phyloP scores from a whole-genome alignment of 495 filamentous ascomycete genomes.

The Xylaria grammica region DNA sequence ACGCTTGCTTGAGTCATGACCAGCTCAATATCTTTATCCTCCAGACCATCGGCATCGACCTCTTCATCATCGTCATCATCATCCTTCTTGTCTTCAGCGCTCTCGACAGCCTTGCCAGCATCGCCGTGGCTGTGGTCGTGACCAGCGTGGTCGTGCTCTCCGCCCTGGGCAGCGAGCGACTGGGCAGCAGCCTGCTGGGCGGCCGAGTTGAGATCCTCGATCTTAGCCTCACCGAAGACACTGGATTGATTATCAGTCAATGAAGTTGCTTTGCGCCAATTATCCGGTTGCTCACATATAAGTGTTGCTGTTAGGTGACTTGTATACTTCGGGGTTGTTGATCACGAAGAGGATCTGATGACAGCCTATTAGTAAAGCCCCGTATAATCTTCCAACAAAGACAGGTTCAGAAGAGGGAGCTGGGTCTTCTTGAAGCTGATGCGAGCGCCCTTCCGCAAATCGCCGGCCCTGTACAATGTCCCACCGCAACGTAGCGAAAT shows the following conservation, averaged over 20 bases:
- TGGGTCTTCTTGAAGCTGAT: not conserved
- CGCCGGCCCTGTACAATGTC: not conserved
- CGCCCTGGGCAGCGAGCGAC: slow-evolving; percentile 36
- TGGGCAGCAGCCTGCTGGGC: slow-evolving; percentile 93
- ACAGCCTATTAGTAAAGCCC: not conserved
- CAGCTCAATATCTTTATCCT: slow-evolving; percentile 98
- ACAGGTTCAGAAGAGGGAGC: slow-evolving; percentile 1
- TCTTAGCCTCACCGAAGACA: slow-evolving; percentile 99
- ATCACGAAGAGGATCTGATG: slow-evolving; percentile 97
- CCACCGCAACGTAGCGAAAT: not conserved
- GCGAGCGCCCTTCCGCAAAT: not conserved
- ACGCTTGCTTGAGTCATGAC: slow-evolving; percentile 98
- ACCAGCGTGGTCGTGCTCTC: slow-evolving; percentile 61
- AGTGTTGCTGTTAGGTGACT: slow-evolving; percentile 96
- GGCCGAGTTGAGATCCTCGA: slow-evolving; percentile 97
- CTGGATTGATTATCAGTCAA: slow-evolving; percentile 50
- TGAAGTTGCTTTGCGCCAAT: not conserved
- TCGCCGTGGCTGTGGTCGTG: slow-evolving; percentile 74
- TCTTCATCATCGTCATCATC: slow-evolving; percentile 90
- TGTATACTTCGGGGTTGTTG: slow-evolving; percentile 99
- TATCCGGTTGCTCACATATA: slow-evolving; percentile 80
- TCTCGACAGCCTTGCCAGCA: slow-evolving; percentile 71
- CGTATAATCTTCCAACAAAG: not conserved
- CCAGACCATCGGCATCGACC: slow-evolving; percentile 89
- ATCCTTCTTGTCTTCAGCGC: slow-evolving; percentile 76